phyloP scores from a whole-genome alignment of 345 rosid species.

The Camelina sativa region DNA sequence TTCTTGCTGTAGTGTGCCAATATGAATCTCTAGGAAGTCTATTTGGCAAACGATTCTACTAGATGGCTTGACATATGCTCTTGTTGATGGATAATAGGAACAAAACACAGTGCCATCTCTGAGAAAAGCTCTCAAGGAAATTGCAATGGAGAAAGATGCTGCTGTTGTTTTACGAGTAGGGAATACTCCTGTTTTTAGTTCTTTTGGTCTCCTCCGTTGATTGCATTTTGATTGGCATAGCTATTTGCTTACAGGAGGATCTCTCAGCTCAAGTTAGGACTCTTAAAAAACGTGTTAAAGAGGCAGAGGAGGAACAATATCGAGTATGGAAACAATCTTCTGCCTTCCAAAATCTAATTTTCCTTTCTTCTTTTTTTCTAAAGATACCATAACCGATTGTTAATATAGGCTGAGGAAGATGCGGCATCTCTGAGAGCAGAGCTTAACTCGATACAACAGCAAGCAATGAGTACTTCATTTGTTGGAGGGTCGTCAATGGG shows the following conservation, averaged over 20 bases:
- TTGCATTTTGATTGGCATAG: slow-evolving; percentile 27
- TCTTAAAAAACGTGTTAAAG: slow-evolving; percentile 79
- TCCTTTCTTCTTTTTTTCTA: slow-evolving; percentile 1
- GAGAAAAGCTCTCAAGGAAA: slow-evolving; percentile 92
- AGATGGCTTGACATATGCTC: slow-evolving; percentile 21
- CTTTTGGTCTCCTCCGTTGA: background rate
- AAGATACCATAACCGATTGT: slow-evolving; percentile 30
- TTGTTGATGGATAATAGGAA: slow-evolving; percentile 57
- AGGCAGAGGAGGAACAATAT: slow-evolving; percentile 94
- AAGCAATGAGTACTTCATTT: slow-evolving; percentile 58
- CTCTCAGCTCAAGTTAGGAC: slow-evolving; percentile 90
- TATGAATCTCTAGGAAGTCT: background rate
- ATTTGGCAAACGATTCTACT: background rate
- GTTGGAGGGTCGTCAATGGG: slow-evolving; percentile 42
- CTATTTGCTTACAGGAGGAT: slow-evolving; percentile 71
- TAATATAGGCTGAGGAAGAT: slow-evolving; percentile 97
- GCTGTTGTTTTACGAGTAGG: slow-evolving; percentile 91
- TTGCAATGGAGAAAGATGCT: slow-evolving; percentile 99
- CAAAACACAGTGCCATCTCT: slow-evolving; percentile 86
- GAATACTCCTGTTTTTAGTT: slow-evolving; percentile 3
- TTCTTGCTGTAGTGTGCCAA: background rate
- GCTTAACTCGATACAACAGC: slow-evolving; percentile 80
- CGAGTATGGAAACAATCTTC: slow-evolving; percentile 53
- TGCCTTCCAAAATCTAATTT: slow-evolving; percentile 24
- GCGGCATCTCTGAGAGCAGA: slow-evolving; percentile 96